A percentile compares a stretch with the other conserved stretches of the same genome.
These are phyloP conservation scores for Phlyctochytrium planicorne DNA, from an alignment of 192 early-diverging fungal species.

Conservation along the genomic window DNA sequence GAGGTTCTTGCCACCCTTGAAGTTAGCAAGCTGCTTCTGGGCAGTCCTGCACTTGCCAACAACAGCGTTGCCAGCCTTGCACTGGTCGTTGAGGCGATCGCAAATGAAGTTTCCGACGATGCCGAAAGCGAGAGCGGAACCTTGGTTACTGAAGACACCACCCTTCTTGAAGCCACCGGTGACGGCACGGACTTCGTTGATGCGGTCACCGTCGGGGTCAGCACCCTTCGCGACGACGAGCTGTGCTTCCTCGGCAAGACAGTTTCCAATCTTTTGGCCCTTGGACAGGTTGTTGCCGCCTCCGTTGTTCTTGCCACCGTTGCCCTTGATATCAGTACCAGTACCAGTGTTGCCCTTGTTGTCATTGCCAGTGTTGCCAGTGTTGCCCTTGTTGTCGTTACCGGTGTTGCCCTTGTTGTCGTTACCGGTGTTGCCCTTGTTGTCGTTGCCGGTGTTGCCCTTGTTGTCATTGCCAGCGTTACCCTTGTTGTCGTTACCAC, in stretches of 20 bases:
- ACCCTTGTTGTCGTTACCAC: neutral
- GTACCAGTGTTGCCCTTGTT: neutral
- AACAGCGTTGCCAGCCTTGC: constrained; percentile 27
- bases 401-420: neutral
- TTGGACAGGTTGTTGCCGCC: neutral
- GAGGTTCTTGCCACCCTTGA: constrained; percentile 15
- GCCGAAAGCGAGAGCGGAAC: constrained; percentile 29
- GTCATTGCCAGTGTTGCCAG: neutral
- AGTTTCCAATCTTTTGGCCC: constrained; percentile 12
- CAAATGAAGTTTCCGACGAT: constrained; percentile 41
- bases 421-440: neutral
- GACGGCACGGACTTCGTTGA: constrained; percentile 31
- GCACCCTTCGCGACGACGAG: constrained; percentile 22
- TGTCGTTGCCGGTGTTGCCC: neutral
- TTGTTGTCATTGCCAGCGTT: neutral
- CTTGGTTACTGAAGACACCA: constrained; percentile 21
- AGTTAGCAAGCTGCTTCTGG: neutral
- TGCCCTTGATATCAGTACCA: no score
- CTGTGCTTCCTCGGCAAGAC: constrained; percentile 6
- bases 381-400: neutral
- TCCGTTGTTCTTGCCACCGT: neutral
- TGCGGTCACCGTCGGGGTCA: constrained; percentile 25
- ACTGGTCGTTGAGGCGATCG: constrained; percentile 22
- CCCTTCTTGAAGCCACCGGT: neutral
- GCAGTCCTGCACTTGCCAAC: constrained; percentile 14